A percentile compares a stretch with the other conserved stretches of the same genome.
These are phyloP conservation scores for Musa acuminata DNA, from an alignment of 176 grass and related monocot species.

Conservation along the genomic window DNA sequence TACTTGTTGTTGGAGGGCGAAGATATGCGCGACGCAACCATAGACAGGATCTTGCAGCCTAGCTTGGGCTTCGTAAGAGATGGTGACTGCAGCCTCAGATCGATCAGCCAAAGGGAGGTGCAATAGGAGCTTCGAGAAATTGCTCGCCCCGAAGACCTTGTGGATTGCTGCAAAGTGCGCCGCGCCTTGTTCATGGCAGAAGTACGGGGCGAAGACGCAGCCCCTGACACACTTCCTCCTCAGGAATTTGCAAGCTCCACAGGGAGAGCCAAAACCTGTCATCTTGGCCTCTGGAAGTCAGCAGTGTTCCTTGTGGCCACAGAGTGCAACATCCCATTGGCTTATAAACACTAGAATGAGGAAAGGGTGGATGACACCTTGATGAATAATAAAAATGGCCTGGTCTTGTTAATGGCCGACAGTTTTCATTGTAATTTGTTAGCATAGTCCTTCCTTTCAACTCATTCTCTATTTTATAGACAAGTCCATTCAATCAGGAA, in stretches of 20 bases:
- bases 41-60: slow-evolving; percentile 85
- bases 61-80: slow-evolving; percentile 92
- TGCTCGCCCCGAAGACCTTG: slow-evolving; percentile 94
- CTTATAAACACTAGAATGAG: neutral
- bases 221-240: slow-evolving; percentile 72
- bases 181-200: slow-evolving; percentile 75
- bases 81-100: slow-evolving; percentile 69
- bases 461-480: too few relatives aligned
- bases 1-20: slow-evolving; percentile 94
- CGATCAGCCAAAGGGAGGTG: slow-evolving; percentile 64
- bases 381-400: neutral
- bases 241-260: slow-evolving; percentile 94
- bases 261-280: slow-evolving; percentile 78
- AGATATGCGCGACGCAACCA: slow-evolving; percentile 92
- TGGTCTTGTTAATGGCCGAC: slow-evolving; percentile 2
- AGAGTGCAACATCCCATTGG: neutral
- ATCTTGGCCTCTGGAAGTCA: slow-evolving; percentile 17
- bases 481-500: too few relatives aligned
- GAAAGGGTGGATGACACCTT: neutral
- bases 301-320: neutral
- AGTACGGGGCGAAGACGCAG: slow-evolving; percentile 92
- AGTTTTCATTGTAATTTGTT: neutral
- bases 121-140: slow-evolving; percentile 81
- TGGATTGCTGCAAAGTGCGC: slow-evolving; percentile 90
- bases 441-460: too few relatives aligned